Evolutionary conservation across 169 alveolate species (phyloP).

Genomic region (Eimeria necatrix): DNA sequence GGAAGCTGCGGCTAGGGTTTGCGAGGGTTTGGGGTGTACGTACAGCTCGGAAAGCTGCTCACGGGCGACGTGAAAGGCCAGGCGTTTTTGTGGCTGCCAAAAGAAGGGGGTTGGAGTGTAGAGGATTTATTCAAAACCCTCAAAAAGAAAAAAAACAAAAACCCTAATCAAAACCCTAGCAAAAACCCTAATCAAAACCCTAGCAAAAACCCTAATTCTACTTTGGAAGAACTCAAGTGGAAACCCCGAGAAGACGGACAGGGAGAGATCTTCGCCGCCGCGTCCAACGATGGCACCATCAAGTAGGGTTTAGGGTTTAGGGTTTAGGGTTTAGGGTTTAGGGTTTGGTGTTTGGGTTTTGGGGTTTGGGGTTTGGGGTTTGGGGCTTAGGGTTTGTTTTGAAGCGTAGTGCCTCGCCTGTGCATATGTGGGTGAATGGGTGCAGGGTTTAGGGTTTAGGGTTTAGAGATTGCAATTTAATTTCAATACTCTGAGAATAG

Average conservation of each 20-base stretch:
- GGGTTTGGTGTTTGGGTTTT: neutral
- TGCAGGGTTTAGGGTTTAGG: no score
- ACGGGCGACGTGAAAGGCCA: slow-evolving; percentile 69
- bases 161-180: neutral
- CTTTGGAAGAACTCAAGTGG: slow-evolving; percentile 79
- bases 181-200: neutral
- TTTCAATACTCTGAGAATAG: no score
- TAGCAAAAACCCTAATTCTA: neutral
- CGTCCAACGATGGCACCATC: slow-evolving; percentile 60
- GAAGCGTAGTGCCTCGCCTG: no score
- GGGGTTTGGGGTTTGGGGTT: no score
- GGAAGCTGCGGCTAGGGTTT: no score
- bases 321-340: neutral
- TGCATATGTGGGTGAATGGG: no score
- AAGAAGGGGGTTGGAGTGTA: slow-evolving; percentile 78
- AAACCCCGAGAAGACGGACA: slow-evolving; percentile 65
- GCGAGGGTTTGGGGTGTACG: slow-evolving; percentile 23
- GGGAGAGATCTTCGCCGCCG: slow-evolving; percentile 79
- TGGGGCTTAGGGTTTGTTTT: no score
- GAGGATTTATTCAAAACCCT: neutral
- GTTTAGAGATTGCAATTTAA: no score
- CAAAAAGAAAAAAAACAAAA: neutral
- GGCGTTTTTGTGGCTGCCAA: slow-evolving; percentile 61
- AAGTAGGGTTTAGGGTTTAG: slow-evolving; percentile 54
- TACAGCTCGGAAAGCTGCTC: slow-evolving; percentile 63